Base-by-base conservation (phyloP, 352 stramenopile genomes). In the Peronospora belbahrii region DNA sequence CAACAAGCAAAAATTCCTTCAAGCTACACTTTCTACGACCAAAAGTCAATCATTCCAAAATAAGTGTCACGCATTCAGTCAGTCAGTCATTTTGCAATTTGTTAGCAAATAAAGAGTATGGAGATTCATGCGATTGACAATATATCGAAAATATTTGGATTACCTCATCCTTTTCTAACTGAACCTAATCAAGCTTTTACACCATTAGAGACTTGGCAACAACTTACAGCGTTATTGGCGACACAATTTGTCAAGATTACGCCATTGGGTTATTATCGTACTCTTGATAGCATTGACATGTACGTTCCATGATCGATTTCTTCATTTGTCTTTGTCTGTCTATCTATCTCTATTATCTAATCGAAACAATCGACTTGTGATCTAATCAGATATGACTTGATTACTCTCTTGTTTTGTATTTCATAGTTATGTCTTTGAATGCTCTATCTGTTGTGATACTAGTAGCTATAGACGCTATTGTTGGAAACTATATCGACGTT, bases 401-500 rank as follows among this genome's bases (percentile, higher is more conserved):
- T 33, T 11, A 2, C 48, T 15, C 2, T 4, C 11, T n/a, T n/a
- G n/a, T n/a, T n/a, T n/a, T n/a, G 35, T 31, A 18, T n/a, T 28
- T 14, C 25, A n/a, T 43, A 92, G 80, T 14, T 89, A 92, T 48
- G 80, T 89, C 17, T 88, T 92, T 37, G 75, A 92, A 33, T 87
- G 78, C 27, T 59, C 53, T 0, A 48, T 89, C 8, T 63, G 70
- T 13, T 56, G 54, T 17, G 33, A 24, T 10, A 24, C 33, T 2
- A 39, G 33, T 3, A 9, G 14, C 14, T 24, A 11, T 6, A 17
- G 33, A 14, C n/a, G 19, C n/a, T 54, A 48, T 34, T 75, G 63
- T 25, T 92, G 80, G 80, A 88, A 88, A 48, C 82, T 92, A 46
- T 88, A 89, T 35, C 73, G 78, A 6, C 78, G 81, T n/a, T 92